Percentiles rank a stretch among this genome's conserved stretches.
Evolutionary conservation across 179 eudicot species (phyloP).

Genomic region (Carnegiea gigantea): DNA sequence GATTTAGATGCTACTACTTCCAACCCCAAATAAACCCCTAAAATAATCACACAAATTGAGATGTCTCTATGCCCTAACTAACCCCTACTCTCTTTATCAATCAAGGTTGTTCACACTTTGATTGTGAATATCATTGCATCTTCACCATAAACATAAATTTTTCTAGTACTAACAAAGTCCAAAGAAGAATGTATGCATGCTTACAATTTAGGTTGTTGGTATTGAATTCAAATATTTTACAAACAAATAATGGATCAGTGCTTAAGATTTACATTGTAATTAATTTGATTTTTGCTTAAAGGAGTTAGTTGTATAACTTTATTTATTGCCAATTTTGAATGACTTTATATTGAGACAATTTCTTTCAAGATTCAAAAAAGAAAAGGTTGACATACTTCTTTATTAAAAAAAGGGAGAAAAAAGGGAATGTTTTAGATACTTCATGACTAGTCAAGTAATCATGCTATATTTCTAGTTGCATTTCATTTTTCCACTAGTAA

Average conservation of each 20-base stretch:
- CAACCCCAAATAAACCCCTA: background rate
- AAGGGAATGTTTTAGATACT: background rate
- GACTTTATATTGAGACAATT: too few species aligned
- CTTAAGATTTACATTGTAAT: background rate
- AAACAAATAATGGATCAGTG: too few species aligned
- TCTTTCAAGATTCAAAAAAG: too few species aligned
- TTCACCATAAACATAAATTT: background rate
- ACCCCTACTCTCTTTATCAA: background rate
- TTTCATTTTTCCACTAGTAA: too few species aligned
- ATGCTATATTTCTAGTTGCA: too few species aligned
- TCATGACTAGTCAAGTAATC: too few species aligned
- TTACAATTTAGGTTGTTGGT: too few species aligned
- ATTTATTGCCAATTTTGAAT: too few species aligned
- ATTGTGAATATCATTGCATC: background rate
- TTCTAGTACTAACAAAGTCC: background rate
- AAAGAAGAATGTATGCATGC: background rate
- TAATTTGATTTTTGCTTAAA: too few species aligned
- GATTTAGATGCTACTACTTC: background rate
- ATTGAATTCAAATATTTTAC: background rate
- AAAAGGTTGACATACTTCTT: background rate
- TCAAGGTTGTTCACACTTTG: background rate
- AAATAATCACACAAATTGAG: constrained; percentile 14
- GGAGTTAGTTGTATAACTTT: too few species aligned
- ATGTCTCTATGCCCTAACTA: background rate
- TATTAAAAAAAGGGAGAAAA: background rate